Evolutionary conservation across 768 basidiomycete genomes (phyloP).

Genomic region (Russula brevipes): DNA sequence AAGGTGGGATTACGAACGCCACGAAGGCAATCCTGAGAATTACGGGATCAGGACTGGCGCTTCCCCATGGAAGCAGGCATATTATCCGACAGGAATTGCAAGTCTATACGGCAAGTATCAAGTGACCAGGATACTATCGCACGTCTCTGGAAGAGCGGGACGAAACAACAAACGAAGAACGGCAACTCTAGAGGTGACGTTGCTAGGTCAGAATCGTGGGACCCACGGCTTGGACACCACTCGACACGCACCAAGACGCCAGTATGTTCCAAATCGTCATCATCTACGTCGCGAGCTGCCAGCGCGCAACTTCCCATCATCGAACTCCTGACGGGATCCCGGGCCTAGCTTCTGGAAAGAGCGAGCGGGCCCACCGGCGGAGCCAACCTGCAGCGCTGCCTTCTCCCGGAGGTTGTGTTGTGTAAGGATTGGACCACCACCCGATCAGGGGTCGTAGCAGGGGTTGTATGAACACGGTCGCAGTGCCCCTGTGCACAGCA

Average conservation of each 20-base stretch:
- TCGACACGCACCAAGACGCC: neutral
- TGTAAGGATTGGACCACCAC: neutral
- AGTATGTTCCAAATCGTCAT: neutral
- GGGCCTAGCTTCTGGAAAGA: neutral
- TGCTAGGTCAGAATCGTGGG: neutral
- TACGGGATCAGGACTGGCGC: too few relatives aligned
- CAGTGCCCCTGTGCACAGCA: slow-evolving; percentile 7
- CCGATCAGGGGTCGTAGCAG: neutral
- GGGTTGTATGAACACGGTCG: slow-evolving; percentile 13
- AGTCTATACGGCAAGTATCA: too few relatives aligned
- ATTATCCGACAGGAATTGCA: neutral
- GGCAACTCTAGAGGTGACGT: neutral
- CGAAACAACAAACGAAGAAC: neutral
- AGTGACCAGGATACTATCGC: neutral
- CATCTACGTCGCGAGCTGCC: neutral
- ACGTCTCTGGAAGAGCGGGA: neutral
- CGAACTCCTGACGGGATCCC: neutral
- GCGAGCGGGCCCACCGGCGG: slow-evolving; percentile 12
- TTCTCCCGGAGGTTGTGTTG: neutral
- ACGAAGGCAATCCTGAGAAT: neutral
- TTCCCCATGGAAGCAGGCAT: neutral
- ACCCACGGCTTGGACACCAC: neutral
- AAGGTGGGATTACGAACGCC: neutral
- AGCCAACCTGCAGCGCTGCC: slow-evolving; percentile 13
- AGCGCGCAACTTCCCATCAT: neutral